A percentile compares a stretch with the other conserved stretches of the same genome.
Evolutionary conservation across 805 yeast species (phyloP).

Genomic region (Saccharomyces kudriavzevii): DNA sequence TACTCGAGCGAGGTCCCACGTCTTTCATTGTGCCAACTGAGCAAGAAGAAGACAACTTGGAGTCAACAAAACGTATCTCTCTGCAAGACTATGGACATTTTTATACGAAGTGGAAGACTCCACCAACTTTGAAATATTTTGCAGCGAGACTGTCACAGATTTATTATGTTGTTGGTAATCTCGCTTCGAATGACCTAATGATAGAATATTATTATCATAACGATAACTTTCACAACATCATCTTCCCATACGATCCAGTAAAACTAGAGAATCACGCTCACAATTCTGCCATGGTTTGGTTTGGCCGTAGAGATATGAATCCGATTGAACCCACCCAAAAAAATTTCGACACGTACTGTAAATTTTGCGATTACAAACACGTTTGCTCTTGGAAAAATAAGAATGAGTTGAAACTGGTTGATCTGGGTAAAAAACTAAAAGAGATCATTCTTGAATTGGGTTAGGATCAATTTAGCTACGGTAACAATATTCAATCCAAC

Average conservation of each 20-base stretch:
- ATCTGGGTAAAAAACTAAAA: constrained; percentile 11
- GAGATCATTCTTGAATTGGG: not conserved
- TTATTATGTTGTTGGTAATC: constrained; percentile 17
- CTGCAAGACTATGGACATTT: constrained; percentile 25
- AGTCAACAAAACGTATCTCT: not conserved
- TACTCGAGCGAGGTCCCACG: not conserved
- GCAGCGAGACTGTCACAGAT: constrained; percentile 48
- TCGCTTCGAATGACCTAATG: constrained; percentile 34
- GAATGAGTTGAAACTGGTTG: constrained; percentile 11
- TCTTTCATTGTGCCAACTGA: not conserved
- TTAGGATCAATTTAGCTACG: not conserved
- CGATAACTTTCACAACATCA: constrained; percentile 35
- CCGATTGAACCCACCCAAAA: constrained; percentile 32
- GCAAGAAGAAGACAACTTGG: not conserved
- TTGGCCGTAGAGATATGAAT: constrained; percentile 45
- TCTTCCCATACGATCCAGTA: constrained; percentile 33
- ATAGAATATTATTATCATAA: constrained; percentile 47
- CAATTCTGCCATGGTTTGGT: constrained; percentile 45
- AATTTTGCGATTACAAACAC: constrained; percentile 43
- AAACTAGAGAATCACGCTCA: constrained; percentile 27
- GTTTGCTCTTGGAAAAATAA: constrained; percentile 36
- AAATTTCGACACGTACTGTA: constrained; percentile 39
- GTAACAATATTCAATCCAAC: not conserved
- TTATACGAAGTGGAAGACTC: constrained; percentile 40
- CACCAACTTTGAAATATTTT: constrained; percentile 50